phyloP scores from a whole-genome alignment of 306 rosid genomes.

The Vigna hirtella region DNA sequence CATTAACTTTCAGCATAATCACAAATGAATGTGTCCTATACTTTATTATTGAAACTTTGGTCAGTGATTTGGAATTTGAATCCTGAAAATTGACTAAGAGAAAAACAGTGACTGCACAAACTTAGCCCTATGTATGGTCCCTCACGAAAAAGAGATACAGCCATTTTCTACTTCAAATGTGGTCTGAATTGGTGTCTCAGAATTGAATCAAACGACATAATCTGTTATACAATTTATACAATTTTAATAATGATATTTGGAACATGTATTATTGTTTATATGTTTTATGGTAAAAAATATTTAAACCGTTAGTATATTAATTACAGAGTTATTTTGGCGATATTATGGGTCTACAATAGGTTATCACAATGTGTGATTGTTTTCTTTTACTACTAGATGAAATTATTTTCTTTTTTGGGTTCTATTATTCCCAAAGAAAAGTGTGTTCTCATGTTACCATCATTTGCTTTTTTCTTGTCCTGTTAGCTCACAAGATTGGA shows the following conservation, averaged over 20 bases:
- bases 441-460: conserved; percentile 4
- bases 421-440: conserved; percentile 20
- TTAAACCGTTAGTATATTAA: neutral
- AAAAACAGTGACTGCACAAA: too few species aligned
- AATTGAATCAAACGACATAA: neutral
- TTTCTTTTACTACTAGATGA: conserved; percentile 1
- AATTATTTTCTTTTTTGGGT: neutral
- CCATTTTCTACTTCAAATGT: neutral
- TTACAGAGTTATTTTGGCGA: neutral
- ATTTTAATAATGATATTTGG: neutral
- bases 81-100: too few species aligned
- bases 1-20: neutral
- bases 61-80: neutral
- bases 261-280: neutral
- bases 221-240: neutral
- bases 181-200: neutral
- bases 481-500: conserved; percentile 94
- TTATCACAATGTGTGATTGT: too few species aligned
- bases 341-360: too few species aligned
- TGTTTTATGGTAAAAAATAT: neutral
- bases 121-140: too few species aligned
- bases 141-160: neutral
- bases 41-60: neutral
- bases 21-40: too few species aligned
- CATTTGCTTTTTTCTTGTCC: neutral